A percentile compares a stretch with the other conserved stretches of the same genome.
These are phyloP conservation scores for Leccinum truebloodii DNA, from an alignment of 768 basidiomycete species.

Conservation along the genomic window DNA sequence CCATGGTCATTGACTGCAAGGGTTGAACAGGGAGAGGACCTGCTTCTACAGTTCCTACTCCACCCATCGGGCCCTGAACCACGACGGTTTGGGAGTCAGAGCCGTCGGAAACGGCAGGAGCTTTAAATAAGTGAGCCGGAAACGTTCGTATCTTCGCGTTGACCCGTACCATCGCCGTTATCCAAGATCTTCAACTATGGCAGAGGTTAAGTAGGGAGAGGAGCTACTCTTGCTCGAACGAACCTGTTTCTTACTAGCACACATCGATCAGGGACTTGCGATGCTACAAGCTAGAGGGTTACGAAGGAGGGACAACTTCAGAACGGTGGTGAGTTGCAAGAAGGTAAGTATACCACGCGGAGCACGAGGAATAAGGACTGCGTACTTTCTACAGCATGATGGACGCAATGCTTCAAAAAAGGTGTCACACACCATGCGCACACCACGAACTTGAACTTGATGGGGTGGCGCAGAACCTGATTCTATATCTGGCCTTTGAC, in stretches of 20 bases:
- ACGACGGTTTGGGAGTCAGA: no score
- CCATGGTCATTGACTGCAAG: no score
- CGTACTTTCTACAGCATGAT: slow-evolving; percentile 2
- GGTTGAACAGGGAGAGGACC: no score
- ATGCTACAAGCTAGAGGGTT: neutral
- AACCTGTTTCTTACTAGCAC: slow-evolving; percentile 18
- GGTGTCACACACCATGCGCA: slow-evolving; percentile 13
- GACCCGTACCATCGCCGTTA: neutral
- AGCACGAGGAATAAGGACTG: neutral
- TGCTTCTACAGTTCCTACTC: no score
- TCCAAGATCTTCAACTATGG: slow-evolving; percentile 10
- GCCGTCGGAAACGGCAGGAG: no score
- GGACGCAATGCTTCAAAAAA: slow-evolving; percentile 6
- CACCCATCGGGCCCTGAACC: no score
- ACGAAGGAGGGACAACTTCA: neutral
- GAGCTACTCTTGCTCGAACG: slow-evolving; percentile 2
- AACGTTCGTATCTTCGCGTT: neutral
- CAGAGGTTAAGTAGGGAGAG: slow-evolving; percentile 2
- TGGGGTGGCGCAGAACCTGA: neutral
- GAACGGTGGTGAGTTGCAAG: neutral
- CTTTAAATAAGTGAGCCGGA: no score
- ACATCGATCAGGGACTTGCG: slow-evolving; percentile 11
- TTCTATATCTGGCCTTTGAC: neutral
- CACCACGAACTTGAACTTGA: slow-evolving; percentile 12
- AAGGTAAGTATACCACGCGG: neutral